Evolutionary conservation across 164 flowering plant genomes (phyloP).

Genomic region (Hamamelis virginiana): DNA sequence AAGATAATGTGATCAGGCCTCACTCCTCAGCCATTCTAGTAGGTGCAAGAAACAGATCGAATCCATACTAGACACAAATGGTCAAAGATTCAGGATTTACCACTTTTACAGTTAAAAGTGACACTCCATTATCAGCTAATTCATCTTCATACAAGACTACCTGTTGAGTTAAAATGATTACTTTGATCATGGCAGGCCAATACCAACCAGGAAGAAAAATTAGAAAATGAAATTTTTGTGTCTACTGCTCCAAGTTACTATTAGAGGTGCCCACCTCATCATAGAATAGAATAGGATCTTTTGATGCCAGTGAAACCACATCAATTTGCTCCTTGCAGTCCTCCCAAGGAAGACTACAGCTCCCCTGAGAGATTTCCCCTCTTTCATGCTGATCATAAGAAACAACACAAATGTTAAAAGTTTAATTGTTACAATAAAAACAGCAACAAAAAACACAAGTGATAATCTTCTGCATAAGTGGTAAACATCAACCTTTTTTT

Average conservation of each 20-base stretch:
- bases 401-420: constrained; percentile 6
- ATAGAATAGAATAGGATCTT: constrained; percentile 96
- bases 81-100: constrained; percentile 34
- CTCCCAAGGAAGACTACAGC: constrained; percentile 58
- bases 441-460: neutral
- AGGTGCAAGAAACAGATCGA: neutral
- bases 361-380: constrained; percentile 23
- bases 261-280: constrained; percentile 68
- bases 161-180: constrained; percentile 38
- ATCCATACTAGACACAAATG: neutral
- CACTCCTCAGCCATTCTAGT: neutral
- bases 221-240: neutral
- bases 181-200: constrained; percentile 2
- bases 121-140: constrained; percentile 88
- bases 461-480: neutral
- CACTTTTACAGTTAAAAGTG: constrained; percentile 96
- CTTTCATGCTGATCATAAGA: constrained; percentile 27
- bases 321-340: constrained; percentile 77
- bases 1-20: constrained; percentile 5
- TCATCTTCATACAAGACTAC: constrained; percentile 95
- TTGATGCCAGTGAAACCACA: constrained; percentile 64
- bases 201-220: constrained; percentile 5
- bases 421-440: neutral
- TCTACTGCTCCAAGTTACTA: constrained; percentile 1
- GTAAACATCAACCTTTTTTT: neutral